Evolutionary conservation across 1,284 basidiomycete genomes (phyloP), one percentile per base, ranked within the genome.

Genomic region (Takashimella tepidaria): DNA sequence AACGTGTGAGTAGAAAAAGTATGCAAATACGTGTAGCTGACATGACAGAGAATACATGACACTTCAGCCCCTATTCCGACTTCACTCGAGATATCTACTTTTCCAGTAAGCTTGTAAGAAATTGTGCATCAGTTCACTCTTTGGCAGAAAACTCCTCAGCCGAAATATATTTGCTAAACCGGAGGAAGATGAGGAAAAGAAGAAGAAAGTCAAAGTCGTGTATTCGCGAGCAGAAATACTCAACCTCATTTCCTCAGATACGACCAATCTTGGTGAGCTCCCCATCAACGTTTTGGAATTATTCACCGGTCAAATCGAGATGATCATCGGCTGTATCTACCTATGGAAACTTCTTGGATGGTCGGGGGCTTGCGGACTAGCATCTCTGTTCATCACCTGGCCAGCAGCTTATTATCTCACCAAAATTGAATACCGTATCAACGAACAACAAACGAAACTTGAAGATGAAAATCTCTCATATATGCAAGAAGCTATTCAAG

Each of bases 401-500:
- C 89, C 91, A n/a, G 67, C 92, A 67, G 93, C 92, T 62, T 89
- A 92, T 69, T 84, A 82, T 49, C 85, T 89, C 4, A 85, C 87
- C 44, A 89, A 88, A 72, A 77, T 88, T 20, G 85, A 93, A 43
- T 85, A 92, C 23, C 77, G 80, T 49, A 81, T 82, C 0, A 89
- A 92, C 67, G 88, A 92, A 56, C 87, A 86, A 62, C 78, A 92
- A 19, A 89, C 92, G 85, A 88, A 87, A 70, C 81, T 87, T 47
- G 81, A 88, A 16, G 92, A 96, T 62, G 86, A 90, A 72, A 83
- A 90, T 49, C 87, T 92, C 23, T 79, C 85, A 0, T 75, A 93
- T 37, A 92, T 93, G 89, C 92, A 93, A 64, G 92, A 93, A 82
- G 83, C 90, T 53, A 77, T 95, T 12, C 88, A 88, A 45, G 88